phyloP scores from a whole-genome alignment of 1,284 basidiomycete species.

The Xanthoconium separans region DNA sequence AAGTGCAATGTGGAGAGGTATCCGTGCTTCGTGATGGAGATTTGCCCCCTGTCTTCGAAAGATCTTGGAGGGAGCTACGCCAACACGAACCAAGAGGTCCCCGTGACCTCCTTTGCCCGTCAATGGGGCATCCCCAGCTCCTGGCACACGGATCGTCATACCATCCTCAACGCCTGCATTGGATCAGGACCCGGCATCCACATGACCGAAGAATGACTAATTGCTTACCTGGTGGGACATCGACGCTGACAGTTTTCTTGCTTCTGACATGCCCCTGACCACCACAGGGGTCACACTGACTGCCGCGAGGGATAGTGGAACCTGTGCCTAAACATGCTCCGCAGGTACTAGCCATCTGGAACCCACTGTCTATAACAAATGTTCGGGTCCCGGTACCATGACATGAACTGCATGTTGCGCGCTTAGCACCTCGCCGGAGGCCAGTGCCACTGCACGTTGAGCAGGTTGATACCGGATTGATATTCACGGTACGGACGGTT shows the following conservation, averaged over 20 bases:
- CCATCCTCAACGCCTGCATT: constrained; percentile 90
- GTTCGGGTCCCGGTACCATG: constrained; percentile 87
- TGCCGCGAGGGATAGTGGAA: constrained; percentile 73
- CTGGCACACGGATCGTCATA: constrained; percentile 86
- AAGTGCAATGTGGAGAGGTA: constrained; percentile 91
- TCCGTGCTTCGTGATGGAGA: constrained; percentile 87
- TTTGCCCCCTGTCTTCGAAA: constrained; percentile 94
- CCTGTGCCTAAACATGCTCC: constrained; percentile 84
- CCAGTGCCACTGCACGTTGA: constrained; percentile 84
- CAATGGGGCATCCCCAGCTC: constrained; percentile 85
- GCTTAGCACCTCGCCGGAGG: constrained; percentile 84
- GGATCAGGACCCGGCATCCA: constrained; percentile 16
- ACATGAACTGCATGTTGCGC: constrained; percentile 79
- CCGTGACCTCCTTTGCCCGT: constrained; percentile 76
- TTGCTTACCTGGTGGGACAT: constrained; percentile 79
- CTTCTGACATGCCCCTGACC: constrained; percentile 89
- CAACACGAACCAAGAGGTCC: constrained; percentile 87
- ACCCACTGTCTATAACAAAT: constrained; percentile 91
- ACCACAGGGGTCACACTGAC: constrained; percentile 79
- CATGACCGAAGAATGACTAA: constrained; percentile 30
- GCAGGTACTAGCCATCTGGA: constrained; percentile 97
- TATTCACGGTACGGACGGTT: constrained; percentile 72
- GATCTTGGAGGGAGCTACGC: constrained; percentile 78
- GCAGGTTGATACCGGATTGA: constrained; percentile 86
- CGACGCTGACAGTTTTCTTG: constrained; percentile 78